Conservation (phyloP, 2,329 filamentous ascomycete species). For the Penicillium thymicola region DNA sequence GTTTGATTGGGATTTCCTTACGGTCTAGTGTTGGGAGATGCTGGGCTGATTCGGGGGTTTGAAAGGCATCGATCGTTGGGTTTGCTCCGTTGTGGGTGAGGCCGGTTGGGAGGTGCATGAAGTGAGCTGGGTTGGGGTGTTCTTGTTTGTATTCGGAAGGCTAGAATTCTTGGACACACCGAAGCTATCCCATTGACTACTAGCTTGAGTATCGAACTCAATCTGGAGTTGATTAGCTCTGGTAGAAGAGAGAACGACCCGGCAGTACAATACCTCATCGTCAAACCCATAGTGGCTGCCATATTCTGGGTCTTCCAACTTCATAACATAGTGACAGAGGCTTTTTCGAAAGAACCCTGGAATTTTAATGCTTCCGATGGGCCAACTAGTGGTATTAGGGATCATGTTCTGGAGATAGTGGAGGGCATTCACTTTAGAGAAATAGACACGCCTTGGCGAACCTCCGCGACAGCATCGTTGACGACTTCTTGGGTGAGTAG, state of each 20-base stretch:
- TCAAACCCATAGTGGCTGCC: constrained; percentile 41
- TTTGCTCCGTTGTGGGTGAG: constrained; percentile 34
- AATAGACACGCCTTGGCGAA: constrained; percentile 41
- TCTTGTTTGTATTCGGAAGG: not conserved
- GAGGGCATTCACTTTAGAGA: constrained; percentile 41
- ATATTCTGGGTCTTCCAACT: constrained; percentile 31
- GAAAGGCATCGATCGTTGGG: constrained; percentile 25
- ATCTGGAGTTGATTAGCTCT: constrained; percentile 14
- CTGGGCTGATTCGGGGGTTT: not conserved
- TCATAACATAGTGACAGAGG: constrained; percentile 29
- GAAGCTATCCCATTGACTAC: constrained; percentile 48
- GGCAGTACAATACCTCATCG: constrained; percentile 35
- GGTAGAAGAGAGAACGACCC: not conserved
- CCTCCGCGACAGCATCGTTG: constrained; percentile 41
- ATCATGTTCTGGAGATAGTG: not conserved
- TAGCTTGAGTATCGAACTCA: constrained; percentile 48
- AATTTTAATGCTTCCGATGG: constrained; percentile 32
- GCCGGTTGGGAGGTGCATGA: constrained; percentile 22
- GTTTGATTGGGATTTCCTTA: not conserved
- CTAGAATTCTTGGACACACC: constrained; percentile 28
- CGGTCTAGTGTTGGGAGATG: constrained; percentile 25
- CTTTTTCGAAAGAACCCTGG: constrained; percentile 36
- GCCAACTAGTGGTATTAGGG: constrained; percentile 15
- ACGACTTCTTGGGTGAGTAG: constrained; percentile 45
- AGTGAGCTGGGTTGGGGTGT: constrained; percentile 15